phyloP scores from a whole-genome alignment of 169 alveolate genomes.

The Eimeria acervulina region DNA sequence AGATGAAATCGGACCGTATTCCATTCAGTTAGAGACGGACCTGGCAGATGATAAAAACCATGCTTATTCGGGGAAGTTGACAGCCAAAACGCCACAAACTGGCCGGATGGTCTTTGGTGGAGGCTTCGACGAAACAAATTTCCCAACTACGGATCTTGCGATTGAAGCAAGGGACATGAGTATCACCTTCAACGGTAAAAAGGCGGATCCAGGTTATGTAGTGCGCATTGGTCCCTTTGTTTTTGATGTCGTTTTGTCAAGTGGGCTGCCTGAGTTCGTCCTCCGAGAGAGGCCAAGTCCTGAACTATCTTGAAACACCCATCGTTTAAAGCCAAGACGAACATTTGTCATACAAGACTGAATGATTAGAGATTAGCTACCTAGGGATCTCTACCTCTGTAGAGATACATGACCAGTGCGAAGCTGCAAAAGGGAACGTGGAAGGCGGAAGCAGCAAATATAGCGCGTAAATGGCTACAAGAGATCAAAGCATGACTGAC shows the following conservation, averaged over 20 bases:
- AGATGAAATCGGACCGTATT: constrained; percentile 31
- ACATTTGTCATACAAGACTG: background rate
- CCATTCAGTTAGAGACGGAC: constrained; percentile 30
- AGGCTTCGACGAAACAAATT: constrained; percentile 55
- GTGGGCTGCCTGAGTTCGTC: constrained; percentile 69
- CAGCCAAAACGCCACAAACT: constrained; percentile 31
- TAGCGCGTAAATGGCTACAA: background rate
- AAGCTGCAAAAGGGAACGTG: background rate
- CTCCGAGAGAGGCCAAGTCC: constrained; percentile 42
- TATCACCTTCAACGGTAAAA: constrained; percentile 22
- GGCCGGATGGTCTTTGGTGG: constrained; percentile 58
- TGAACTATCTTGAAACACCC: background rate
- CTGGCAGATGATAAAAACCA: constrained; percentile 62
- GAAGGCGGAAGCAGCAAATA: background rate
- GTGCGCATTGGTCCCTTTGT: constrained; percentile 71
- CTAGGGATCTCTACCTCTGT: background rate
- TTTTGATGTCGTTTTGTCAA: constrained; percentile 23
- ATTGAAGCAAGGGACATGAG: constrained; percentile 58
- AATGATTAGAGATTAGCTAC: background rate
- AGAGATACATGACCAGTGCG: background rate
- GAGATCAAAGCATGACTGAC: too few relatives aligned
- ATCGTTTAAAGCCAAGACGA: background rate
- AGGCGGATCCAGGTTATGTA: background rate
- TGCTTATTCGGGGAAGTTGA: constrained; percentile 57
- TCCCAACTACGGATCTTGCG: constrained; percentile 11